phyloP scores from a whole-genome alignment of 139 green algal species.

The Coelastrella sp. region DNA sequence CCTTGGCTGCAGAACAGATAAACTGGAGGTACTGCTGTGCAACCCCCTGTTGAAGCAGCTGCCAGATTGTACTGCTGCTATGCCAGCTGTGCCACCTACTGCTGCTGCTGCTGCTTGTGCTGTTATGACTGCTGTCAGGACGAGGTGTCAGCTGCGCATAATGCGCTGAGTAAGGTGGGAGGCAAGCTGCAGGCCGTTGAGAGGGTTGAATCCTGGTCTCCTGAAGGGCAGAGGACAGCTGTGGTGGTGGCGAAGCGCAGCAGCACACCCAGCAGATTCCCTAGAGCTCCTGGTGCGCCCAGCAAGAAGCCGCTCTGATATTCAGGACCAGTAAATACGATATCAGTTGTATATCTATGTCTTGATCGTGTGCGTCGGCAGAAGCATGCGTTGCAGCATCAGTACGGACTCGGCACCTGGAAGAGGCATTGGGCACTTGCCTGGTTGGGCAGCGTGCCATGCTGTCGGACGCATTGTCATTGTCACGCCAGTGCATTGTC shows the following conservation, averaged over 20 bases:
- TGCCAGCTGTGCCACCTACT: neutral
- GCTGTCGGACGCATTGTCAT: too few species aligned
- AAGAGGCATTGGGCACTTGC: too few species aligned
- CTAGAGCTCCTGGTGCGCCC: conserved; percentile 70
- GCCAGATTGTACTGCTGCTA: neutral
- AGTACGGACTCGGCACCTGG: too few species aligned
- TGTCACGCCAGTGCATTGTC: too few species aligned
- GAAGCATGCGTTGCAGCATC: too few species aligned
- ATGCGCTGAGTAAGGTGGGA: conserved; percentile 74
- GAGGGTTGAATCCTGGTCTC: conserved; percentile 64
- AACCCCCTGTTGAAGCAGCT: neutral
- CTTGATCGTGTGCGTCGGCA: too few species aligned
- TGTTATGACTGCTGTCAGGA: conserved; percentile 51
- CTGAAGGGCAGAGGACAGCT: conserved; percentile 53
- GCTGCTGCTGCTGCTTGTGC: neutral
- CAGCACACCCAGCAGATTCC: conserved; percentile 72
- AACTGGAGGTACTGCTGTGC: too few species aligned
- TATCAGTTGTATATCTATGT: too few species aligned
- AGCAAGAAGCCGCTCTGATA: conserved; percentile 74
- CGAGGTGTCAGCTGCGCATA: conserved; percentile 67
- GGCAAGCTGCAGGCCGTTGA: conserved; percentile 61
- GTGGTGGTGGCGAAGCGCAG: conserved; percentile 69
- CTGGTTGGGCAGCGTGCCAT: too few species aligned
- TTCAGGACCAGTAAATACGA: too few species aligned
- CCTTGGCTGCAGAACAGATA: too few species aligned